Conservation (phyloP, 805 yeast species). For the Candida nanaspora region DNA sequence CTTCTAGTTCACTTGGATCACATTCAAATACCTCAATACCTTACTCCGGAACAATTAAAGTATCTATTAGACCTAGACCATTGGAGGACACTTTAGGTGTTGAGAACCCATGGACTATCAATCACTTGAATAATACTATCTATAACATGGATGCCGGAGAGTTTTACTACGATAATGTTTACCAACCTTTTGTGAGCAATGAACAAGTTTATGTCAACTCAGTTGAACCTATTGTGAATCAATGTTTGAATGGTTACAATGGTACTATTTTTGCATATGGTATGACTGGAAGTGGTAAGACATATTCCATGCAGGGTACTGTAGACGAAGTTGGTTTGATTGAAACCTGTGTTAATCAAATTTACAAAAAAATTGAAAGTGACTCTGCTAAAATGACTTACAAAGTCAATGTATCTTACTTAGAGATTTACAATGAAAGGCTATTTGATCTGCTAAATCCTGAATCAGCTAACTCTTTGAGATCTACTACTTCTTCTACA, state of each 20-base stretch:
- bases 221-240: constrained; percentile 47
- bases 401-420: constrained; percentile 57
- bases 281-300: constrained; percentile 91
- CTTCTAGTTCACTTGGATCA: constrained; percentile 14
- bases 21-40: constrained; percentile 7
- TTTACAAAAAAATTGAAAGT: constrained; percentile 41
- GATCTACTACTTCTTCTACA: constrained; percentile 4
- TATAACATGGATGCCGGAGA: constrained; percentile 50
- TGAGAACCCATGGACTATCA: constrained; percentile 36
- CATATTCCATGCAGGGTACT: constrained; percentile 78
- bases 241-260: constrained; percentile 67
- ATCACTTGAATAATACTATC: constrained; percentile 31
- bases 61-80: constrained; percentile 75
- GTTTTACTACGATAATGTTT: constrained; percentile 76
- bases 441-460: constrained; percentile 66
- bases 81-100: constrained; percentile 13
- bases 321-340: constrained; percentile 62
- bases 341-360: constrained; percentile 53
- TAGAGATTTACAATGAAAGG: constrained; percentile 84
- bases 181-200: constrained; percentile 48
- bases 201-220: constrained; percentile 49
- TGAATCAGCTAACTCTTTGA: constrained; percentile 17
- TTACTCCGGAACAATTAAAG: constrained; percentile 68
- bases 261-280: constrained; percentile 93
- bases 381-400: constrained; percentile 25